Conservation (phyloP, 169 alveolate species). For the Plasmodium knowlesi region DNA sequence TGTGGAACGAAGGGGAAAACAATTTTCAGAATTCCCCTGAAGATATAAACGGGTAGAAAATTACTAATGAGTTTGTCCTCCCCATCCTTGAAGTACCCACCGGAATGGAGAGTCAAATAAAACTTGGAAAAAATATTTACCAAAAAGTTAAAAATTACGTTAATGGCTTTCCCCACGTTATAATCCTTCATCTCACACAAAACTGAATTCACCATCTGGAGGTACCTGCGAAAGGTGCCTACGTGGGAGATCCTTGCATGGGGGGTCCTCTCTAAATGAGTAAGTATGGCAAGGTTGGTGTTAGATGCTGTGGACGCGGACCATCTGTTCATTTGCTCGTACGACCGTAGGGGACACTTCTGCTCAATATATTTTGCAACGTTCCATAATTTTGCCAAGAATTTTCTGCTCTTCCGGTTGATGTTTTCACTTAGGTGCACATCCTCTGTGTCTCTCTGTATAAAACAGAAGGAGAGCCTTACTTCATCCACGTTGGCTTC, state of each 20-base stretch:
- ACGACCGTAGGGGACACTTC: slow-evolving; percentile 9
- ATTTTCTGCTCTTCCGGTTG: slow-evolving; percentile 25
- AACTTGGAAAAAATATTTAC: slow-evolving; percentile 35
- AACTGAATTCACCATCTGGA: background rate
- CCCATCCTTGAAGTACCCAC: background rate
- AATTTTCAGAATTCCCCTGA: slow-evolving; percentile 26
- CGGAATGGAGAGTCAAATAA: slow-evolving; percentile 11
- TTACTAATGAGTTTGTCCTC: background rate
- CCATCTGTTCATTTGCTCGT: background rate
- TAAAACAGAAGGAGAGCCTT: slow-evolving; percentile 22
- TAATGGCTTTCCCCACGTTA: background rate
- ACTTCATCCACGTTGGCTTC: slow-evolving; percentile 4
- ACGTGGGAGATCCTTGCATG: background rate
- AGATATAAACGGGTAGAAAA: slow-evolving; percentile 4
- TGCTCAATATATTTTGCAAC: slow-evolving; percentile 16
- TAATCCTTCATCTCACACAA: slow-evolving; percentile 3
- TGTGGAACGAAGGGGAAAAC: slow-evolving; percentile 53
- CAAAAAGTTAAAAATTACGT: background rate
- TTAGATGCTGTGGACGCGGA: background rate
- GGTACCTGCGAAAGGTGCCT: slow-evolving; percentile 10
- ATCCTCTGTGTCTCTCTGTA: slow-evolving; percentile 39
- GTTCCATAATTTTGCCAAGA: slow-evolving; percentile 38
- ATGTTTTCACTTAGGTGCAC: background rate
- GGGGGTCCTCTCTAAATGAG: background rate
- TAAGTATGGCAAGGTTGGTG: background rate